Conservation (phyloP, 805 yeast species). For the Nakazawaea populi region DNA sequence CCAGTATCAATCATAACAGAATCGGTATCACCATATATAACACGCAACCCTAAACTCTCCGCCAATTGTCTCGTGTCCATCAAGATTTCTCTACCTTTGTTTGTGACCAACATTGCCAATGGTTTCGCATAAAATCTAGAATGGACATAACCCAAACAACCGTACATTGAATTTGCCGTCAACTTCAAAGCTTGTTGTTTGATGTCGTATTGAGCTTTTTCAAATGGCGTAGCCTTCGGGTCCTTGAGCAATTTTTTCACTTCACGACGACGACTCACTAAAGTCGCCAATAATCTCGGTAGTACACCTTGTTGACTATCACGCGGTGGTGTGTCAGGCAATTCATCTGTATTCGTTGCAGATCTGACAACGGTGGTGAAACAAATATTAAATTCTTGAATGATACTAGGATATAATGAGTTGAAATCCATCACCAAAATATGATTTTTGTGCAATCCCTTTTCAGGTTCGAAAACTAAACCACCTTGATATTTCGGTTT, state of each 20-base stretch:
- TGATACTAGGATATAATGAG: constrained; percentile 93
- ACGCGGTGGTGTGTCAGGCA: constrained; percentile 64
- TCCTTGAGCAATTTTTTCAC: constrained; percentile 82
- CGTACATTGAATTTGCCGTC: constrained; percentile 99
- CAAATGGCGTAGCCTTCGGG: constrained; percentile 55
- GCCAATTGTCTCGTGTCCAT: constrained; percentile 92
- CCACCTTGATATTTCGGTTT: constrained; percentile 88
- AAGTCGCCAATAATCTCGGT: constrained; percentile 74
- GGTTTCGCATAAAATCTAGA: constrained; percentile 96
- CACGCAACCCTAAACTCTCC: constrained; percentile 74
- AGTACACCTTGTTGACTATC: constrained; percentile 70
- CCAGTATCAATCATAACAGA: constrained; percentile 98
- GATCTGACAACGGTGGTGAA: constrained; percentile 88
- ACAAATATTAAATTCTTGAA: constrained; percentile 95
- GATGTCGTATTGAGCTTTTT: constrained; percentile 83
- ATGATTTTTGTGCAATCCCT: constrained; percentile 85
- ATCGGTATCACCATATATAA: constrained; percentile 97
- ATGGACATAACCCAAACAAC: constrained; percentile 89
- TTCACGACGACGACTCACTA: constrained; percentile 88
- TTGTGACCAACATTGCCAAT: constrained; percentile 90
- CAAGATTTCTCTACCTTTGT: constrained; percentile 91
- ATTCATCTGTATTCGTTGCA: constrained; percentile 43
- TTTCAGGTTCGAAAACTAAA: constrained; percentile 93
- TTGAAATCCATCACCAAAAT: constrained; percentile 97
- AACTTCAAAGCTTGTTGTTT: constrained; percentile 93